These are phyloP conservation scores for Sphaerostilbella broomeana DNA, from an alignment of 2,329 filamentous ascomycete species.

Conservation along the genomic window DNA sequence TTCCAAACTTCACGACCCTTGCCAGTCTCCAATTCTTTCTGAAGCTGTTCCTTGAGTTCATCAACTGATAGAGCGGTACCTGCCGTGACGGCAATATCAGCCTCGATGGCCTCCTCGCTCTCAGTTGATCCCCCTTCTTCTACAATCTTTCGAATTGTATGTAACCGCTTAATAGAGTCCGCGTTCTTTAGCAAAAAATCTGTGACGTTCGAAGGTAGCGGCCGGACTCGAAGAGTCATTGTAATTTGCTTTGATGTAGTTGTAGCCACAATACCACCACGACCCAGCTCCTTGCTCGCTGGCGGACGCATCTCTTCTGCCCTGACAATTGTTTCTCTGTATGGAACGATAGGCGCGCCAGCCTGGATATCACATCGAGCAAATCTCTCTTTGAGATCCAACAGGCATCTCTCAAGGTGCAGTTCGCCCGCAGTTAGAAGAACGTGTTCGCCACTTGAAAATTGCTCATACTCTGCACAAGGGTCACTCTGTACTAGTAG, in stretches of 20 bases:
- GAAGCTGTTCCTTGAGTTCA: slow-evolving; percentile 72
- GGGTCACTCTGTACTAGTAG: slow-evolving; percentile 91
- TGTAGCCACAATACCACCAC: slow-evolving; percentile 67
- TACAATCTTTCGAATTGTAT: slow-evolving; percentile 56
- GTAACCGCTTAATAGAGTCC: slow-evolving; percentile 70
- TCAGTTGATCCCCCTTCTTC: slow-evolving; percentile 29
- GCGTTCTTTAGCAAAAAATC: slow-evolving; percentile 79
- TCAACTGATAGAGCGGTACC: slow-evolving; percentile 59
- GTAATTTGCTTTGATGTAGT: slow-evolving; percentile 84
- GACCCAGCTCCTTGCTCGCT: slow-evolving; percentile 75
- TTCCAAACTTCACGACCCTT: slow-evolving; percentile 72
- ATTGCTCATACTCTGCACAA: slow-evolving; percentile 90
- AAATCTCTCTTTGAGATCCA: slow-evolving; percentile 87
- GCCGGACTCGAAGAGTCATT: slow-evolving; percentile 68
- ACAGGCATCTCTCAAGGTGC: slow-evolving; percentile 88
- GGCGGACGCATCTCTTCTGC: slow-evolving; percentile 89
- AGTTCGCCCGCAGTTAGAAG: slow-evolving; percentile 89
- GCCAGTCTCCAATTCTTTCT: slow-evolving; percentile 59
- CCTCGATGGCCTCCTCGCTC: slow-evolving; percentile 31
- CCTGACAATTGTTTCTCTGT: slow-evolving; percentile 82
- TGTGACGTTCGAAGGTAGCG: slow-evolving; percentile 70
- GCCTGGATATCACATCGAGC: slow-evolving; percentile 92
- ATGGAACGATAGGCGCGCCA: slow-evolving; percentile 90
- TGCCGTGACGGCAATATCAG: slow-evolving; percentile 52
- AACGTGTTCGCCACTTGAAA: slow-evolving; percentile 90